phyloP scores from a whole-genome alignment of 768 basidiomycete genomes.

The Termitomyces sp. region DNA sequence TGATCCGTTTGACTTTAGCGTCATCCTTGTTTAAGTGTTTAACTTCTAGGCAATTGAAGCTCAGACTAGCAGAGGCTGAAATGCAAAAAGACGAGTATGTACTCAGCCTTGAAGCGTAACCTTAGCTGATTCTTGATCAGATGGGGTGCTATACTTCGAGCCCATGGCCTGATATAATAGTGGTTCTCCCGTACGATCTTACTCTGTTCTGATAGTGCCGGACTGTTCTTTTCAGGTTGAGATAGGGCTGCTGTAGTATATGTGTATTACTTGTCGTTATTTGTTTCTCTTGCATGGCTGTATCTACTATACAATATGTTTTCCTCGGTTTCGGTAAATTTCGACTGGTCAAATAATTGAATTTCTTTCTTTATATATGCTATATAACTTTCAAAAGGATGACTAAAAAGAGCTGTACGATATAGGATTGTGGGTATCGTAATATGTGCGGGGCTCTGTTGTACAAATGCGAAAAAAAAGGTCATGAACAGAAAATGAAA shows the following conservation, averaged over 20 bases:
- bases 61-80: constrained; percentile 64
- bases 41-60: constrained; percentile 59
- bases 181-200: constrained; percentile 12
- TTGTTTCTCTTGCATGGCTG: constrained; percentile 8
- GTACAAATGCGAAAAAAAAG: constrained; percentile 10
- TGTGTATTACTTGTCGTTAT: constrained; percentile 11
- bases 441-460: constrained; percentile 11
- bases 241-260: constrained; percentile 8
- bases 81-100: constrained; percentile 78
- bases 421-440: constrained; percentile 15
- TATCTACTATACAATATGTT: constrained; percentile 12
- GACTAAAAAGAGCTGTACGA: constrained; percentile 12
- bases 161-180: constrained; percentile 39
- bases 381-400: not conserved
- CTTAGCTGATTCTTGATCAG: constrained; percentile 29
- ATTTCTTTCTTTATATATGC: not conserved
- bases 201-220: constrained; percentile 4
- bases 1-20: not conserved
- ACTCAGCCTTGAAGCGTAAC: constrained; percentile 1
- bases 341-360: not conserved
- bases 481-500: not conserved
- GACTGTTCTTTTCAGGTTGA: constrained; percentile 4
- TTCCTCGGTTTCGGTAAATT: not conserved
- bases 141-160: constrained; percentile 60
- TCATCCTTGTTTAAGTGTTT: constrained; percentile 2